Base-by-base conservation (phyloP, 2,329 filamentous ascomycete genomes). In the Penicillium sp. region DNA sequence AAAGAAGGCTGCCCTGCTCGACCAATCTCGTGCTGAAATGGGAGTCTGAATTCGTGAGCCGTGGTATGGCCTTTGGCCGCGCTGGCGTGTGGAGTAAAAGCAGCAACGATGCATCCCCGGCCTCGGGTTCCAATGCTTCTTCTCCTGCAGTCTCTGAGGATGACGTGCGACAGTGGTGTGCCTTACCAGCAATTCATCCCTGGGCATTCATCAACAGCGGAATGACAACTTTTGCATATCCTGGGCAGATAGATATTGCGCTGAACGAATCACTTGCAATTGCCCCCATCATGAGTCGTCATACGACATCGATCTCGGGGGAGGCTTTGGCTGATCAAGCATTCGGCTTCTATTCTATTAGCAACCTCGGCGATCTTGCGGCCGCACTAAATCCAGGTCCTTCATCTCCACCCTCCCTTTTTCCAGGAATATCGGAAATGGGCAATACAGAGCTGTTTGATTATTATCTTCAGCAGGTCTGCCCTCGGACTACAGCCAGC, bases 51-150 rank as follows among this genome's bases (percentile, higher is more conserved):
- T 80, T 78, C 60, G 64, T 63, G 54, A 75, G 70, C 54, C 75
- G 75, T 8, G 78, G 78, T 11, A 63, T 77, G 54, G 77, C 78
- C 5, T 80, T 80, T 66, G 78, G 78, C 4, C 70, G 78, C 54
- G 68, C 75, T 25, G 78, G 78, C 38, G 72, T 78, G 38, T 79
- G 78, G 78, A 76, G 67, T 57, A 76, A 76, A 60, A 55, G 61
- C 42, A 63, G 61, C 42, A 39, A 63, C 31, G 60, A 61, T 63
- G 70, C 52, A 12, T 62, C 63, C 39, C 59, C 59, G 35, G 63
- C 60, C 35, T 65, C 64, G 61, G 53, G 63, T 53, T 59, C 64
- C 47, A 35, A 68, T 50, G 35, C 57, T 25, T 62, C 63, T 35
- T 63, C 62, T 28, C 52, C 61, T 15, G 64, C 60, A n/a, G 39